Conservation (phyloP, 805 yeast species). For the Komagataella pseudopastoris region DNA sequence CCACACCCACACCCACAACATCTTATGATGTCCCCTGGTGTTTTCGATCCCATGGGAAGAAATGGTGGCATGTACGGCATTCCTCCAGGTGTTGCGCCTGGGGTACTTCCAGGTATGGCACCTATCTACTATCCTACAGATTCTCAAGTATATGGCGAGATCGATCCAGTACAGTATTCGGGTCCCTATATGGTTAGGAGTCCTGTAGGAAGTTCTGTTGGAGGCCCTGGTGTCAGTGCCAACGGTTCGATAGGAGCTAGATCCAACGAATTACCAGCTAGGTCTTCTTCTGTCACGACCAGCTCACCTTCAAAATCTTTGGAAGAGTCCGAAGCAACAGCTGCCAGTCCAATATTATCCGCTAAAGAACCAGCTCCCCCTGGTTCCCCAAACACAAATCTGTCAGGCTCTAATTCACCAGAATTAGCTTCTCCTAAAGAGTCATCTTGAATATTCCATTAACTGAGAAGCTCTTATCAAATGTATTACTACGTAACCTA, state of each 20-base stretch:
- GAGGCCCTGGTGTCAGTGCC: neutral
- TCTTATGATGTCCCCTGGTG: conserved; percentile 6
- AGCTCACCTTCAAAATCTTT: neutral
- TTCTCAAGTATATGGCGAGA: neutral
- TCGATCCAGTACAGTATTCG: neutral
- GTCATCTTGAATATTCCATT: neutral
- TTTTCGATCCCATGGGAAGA: conserved; percentile 7
- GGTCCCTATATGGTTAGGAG: neutral
- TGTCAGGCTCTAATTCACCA: neutral
- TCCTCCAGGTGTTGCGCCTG: conserved; percentile 4
- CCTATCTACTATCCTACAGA: conserved; percentile 4
- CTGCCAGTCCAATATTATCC: neutral
- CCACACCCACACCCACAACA: conserved; percentile 4
- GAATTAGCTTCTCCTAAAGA: neutral
- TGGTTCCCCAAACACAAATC: neutral
- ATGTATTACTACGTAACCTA: neutral
- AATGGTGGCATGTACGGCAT: conserved; percentile 3
- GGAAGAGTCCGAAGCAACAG: neutral
- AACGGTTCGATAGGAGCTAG: neutral
- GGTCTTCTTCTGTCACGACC: neutral
- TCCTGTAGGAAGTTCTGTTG: neutral
- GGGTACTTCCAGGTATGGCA: conserved; percentile 4
- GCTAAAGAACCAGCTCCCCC: neutral
- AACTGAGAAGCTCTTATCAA: neutral
- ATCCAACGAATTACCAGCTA: neutral